phyloP scores from a whole-genome alignment of 371 early-diverging fungal species.

The Quaeritorhiza haematococci region DNA sequence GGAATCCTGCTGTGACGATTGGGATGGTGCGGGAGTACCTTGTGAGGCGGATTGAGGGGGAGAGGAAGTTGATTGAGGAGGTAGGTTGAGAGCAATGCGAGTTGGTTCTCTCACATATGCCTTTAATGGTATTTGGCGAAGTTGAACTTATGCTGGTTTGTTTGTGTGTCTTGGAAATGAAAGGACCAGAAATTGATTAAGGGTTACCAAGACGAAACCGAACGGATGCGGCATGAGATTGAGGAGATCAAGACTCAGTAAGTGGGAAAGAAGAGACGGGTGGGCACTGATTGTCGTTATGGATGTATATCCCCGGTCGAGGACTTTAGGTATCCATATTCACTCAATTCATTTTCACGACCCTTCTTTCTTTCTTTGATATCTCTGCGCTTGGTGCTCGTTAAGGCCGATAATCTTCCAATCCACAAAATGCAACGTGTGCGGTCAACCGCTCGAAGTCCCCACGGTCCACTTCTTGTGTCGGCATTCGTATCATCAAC shows the following conservation, averaged over 20 bases:
- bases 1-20: slow-evolving; percentile 77
- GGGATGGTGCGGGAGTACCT: slow-evolving; percentile 81
- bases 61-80: slow-evolving; percentile 60
- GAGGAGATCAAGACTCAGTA: slow-evolving; percentile 71
- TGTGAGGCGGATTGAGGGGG: slow-evolving; percentile 66
- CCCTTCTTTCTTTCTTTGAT: background rate
- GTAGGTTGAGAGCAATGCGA: slow-evolving; percentile 16
- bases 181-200: slow-evolving; percentile 59
- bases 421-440: slow-evolving; percentile 78
- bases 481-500: slow-evolving; percentile 86
- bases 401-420: slow-evolving; percentile 64
- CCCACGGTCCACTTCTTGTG: slow-evolving; percentile 91
- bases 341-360: too few species aligned
- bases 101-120: background rate
- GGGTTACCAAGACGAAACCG: slow-evolving; percentile 75
- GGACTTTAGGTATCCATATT: slow-evolving; percentile 1
- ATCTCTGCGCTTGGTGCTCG: background rate
- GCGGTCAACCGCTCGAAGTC: slow-evolving; percentile 76
- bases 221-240: slow-evolving; percentile 69
- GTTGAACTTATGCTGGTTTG: background rate
- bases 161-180: slow-evolving; percentile 1
- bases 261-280: background rate
- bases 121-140: background rate
- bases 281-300: background rate
- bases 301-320: background rate